phyloP scores from a whole-genome alignment of 768 basidiomycete species.

The Harrya chromipes region DNA sequence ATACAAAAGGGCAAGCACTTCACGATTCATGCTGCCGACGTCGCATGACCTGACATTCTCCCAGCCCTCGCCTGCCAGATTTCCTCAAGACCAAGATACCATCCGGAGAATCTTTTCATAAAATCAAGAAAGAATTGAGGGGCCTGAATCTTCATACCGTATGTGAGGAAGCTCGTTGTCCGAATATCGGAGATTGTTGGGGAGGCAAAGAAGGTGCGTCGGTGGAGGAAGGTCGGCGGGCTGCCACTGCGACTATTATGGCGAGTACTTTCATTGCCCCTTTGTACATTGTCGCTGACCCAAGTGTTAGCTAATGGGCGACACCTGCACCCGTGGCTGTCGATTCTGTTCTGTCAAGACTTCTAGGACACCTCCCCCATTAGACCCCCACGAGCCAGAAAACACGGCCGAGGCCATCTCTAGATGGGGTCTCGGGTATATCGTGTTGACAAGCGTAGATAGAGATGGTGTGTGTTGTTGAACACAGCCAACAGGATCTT shows the following conservation, averaged over 20 bases:
- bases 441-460: slow-evolving; percentile 95
- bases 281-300: slow-evolving; percentile 6
- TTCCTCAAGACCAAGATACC: slow-evolving; percentile 92
- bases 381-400: slow-evolving; percentile 97
- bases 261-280: slow-evolving; percentile 38
- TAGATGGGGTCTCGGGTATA: slow-evolving; percentile 97
- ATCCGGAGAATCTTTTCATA: slow-evolving; percentile 80
- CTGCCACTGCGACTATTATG: slow-evolving; percentile 99
- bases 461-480: slow-evolving; percentile 71
- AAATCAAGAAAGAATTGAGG: slow-evolving; percentile 92
- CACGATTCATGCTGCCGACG: neutral
- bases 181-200: slow-evolving; percentile 99
- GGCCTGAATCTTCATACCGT: slow-evolving; percentile 93
- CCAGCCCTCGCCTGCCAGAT: slow-evolving; percentile 80
- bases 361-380: slow-evolving; percentile 77
- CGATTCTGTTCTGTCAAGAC: slow-evolving; percentile 98
- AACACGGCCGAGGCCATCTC: slow-evolving; percentile 97
- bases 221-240: slow-evolving; percentile 69
- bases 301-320: slow-evolving; percentile 84
- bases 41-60: neutral
- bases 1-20: slow-evolving; percentile 56
- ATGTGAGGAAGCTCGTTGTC: slow-evolving; percentile 98
- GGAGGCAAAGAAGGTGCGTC: slow-evolving; percentile 71
- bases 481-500: neutral
- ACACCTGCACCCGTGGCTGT: slow-evolving; percentile 97